Percentiles rank a stretch among this genome's conserved stretches.
phyloP scores from a whole-genome alignment of 2,329 filamentous ascomycete genomes.

The Trichoderma sp. region DNA sequence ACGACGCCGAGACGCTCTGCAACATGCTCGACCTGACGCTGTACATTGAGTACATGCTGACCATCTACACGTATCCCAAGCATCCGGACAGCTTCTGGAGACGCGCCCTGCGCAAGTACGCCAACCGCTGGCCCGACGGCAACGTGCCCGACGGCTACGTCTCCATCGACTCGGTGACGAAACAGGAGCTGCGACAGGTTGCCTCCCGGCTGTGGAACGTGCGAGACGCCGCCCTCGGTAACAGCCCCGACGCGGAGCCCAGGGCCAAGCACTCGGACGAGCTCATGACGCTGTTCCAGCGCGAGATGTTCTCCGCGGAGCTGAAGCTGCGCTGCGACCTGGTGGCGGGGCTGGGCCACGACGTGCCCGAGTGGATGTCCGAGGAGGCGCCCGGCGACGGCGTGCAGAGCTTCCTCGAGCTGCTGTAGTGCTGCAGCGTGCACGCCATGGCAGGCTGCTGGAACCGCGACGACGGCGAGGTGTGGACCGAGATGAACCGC shows the following conservation, averaged over 20 bases:
- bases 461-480: constrained; percentile 8
- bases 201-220: constrained; percentile 6
- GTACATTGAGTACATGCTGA: constrained; percentile 4
- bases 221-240: constrained; percentile 5
- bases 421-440: constrained; percentile 23
- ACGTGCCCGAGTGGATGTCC: constrained; percentile 13
- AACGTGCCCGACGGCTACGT: constrained; percentile 1
- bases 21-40: constrained; percentile 15
- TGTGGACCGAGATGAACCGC: constrained; percentile 17
- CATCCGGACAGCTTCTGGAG: constrained; percentile 11
- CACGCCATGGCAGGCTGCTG: constrained; percentile 15
- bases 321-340: constrained; percentile 25
- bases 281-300: constrained; percentile 17
- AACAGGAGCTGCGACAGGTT: background rate
- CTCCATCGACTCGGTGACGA: background rate
- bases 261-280: background rate
- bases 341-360: background rate
- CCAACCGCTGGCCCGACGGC: constrained; percentile 18
- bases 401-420: constrained; percentile 24
- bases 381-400: constrained; percentile 15
- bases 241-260: background rate
- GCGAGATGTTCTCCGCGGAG: constrained; percentile 22
- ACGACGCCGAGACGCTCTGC: constrained; percentile 11
- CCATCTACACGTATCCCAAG: constrained; percentile 10
- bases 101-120: constrained; percentile 11